A percentile compares a stretch with the other conserved stretches of the same genome.
These are phyloP conservation scores for Tetradesmus lagerheimii DNA, from an alignment of 139 green algal species.

Conservation along the genomic window DNA sequence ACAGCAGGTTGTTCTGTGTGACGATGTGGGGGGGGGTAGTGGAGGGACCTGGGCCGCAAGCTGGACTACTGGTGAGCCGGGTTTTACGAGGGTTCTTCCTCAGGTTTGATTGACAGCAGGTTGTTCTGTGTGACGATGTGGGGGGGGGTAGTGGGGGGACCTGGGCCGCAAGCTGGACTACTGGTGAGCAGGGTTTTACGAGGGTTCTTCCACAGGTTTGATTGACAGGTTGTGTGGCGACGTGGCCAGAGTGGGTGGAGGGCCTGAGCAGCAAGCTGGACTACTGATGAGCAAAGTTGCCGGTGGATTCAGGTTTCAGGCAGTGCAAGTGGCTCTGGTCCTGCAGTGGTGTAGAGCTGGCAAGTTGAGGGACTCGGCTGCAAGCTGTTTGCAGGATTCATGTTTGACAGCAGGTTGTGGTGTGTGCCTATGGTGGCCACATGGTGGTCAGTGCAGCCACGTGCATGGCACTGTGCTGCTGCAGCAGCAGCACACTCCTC, in stretches of 20 bases:
- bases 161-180: slow-evolving; percentile 79
- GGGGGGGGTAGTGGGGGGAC: slow-evolving; percentile 53
- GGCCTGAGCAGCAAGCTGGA: slow-evolving; percentile 70
- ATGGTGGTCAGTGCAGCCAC: too few species aligned
- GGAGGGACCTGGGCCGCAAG: slow-evolving; percentile 63
- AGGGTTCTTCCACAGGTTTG: too few species aligned
- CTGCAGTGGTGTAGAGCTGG: slow-evolving; percentile 15
- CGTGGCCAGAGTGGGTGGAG: slow-evolving; percentile 50
- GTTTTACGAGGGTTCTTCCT: too few species aligned
- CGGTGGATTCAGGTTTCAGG: too few species aligned
- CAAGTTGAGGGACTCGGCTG: slow-evolving; percentile 56
- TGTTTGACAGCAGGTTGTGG: too few species aligned
- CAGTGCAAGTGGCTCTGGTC: too few species aligned
- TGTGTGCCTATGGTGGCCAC: too few species aligned
- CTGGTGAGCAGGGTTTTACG: slow-evolving; percentile 49
- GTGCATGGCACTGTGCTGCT: too few species aligned
- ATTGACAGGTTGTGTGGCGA: background rate
- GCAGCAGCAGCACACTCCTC: too few species aligned
- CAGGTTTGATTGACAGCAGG: too few species aligned
- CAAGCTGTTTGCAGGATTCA: too few species aligned
- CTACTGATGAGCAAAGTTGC: too few species aligned
- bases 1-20: background rate
- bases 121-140: background rate
- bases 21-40: slow-evolving; percentile 32
- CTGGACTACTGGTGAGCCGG: slow-evolving; percentile 74